Percentiles rank a stretch among this genome's conserved stretches.
Conservation (phyloP, 345 rosid genomes). For the Excoecaria cochinchinensis region DNA sequence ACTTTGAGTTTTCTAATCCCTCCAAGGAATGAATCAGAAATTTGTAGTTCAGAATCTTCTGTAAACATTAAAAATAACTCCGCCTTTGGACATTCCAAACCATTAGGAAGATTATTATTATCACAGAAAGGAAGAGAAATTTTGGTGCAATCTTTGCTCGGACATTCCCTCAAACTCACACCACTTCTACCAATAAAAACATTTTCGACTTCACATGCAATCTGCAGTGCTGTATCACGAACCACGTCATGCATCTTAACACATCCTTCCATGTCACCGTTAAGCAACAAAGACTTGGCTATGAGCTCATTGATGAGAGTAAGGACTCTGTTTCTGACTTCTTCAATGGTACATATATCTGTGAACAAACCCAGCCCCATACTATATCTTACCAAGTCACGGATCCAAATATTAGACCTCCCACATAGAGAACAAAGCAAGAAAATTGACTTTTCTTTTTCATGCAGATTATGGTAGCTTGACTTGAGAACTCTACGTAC, state of each 20-base stretch:
- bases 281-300: background rate
- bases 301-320: too few species aligned
- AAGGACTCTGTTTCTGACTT: too few species aligned
- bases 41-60: background rate
- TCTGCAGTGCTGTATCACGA: background rate
- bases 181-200: background rate
- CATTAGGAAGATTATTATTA: background rate
- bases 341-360: too few species aligned
- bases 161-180: background rate
- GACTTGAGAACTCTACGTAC: too few species aligned
- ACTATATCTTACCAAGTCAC: too few species aligned
- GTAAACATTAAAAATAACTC: background rate
- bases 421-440: too few species aligned
- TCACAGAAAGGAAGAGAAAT: too few species aligned
- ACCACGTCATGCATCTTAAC: background rate
- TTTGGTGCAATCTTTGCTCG: background rate
- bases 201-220: background rate
- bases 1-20: constrained; percentile 3
- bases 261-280: background rate
- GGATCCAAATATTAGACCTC: too few species aligned
- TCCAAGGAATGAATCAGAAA: background rate
- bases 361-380: too few species aligned
- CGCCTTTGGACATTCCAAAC: background rate
- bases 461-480: too few species aligned
- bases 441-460: too few species aligned